Percentiles rank a stretch among this genome's conserved stretches.
Evolutionary conservation across 192 early-diverging fungal species (phyloP).

Genomic region (Chytriomyces sp.): DNA sequence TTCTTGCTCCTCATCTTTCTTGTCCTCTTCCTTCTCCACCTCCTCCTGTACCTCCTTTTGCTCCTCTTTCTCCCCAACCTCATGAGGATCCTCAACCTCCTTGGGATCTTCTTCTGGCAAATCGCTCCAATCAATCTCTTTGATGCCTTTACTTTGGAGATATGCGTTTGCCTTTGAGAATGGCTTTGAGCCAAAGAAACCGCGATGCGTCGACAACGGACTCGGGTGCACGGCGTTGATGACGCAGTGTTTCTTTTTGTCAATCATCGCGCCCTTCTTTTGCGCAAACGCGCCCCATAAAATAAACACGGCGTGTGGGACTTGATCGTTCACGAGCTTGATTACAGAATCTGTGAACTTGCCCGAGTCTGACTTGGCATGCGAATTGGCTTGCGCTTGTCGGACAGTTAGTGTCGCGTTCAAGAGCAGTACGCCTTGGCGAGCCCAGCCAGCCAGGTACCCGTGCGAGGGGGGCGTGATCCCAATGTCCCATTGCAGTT

Average conservation of each 20-base stretch:
- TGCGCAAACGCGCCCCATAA: conserved; percentile 91
- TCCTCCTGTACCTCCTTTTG: too few species aligned
- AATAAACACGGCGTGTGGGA: conserved; percentile 82
- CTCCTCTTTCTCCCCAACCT: too few species aligned
- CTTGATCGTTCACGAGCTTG: conserved; percentile 66
- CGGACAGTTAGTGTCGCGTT: conserved; percentile 90
- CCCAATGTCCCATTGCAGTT: conserved; percentile 72
- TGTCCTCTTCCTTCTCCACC: too few species aligned
- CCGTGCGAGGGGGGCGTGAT: too few species aligned
- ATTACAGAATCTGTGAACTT: conserved; percentile 86
- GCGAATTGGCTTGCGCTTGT: conserved; percentile 76
- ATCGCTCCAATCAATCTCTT: conserved; percentile 69
- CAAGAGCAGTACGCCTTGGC: conserved; percentile 80
- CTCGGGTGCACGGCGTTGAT: conserved; percentile 88
- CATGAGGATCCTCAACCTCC: not conserved
- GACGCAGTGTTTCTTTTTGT: conserved; percentile 81
- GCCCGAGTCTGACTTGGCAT: conserved; percentile 84
- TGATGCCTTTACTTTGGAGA: conserved; percentile 55
- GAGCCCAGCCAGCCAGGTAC: too few species aligned
- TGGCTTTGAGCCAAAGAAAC: conserved; percentile 86
- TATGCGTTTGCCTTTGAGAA: conserved; percentile 90
- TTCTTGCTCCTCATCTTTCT: too few species aligned
- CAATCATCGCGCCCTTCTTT: conserved; percentile 77
- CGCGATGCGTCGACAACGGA: conserved; percentile 82
- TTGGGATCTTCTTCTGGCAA: not conserved